Evolutionary conservation across 2,329 filamentous ascomycete genomes (phyloP).

Genomic region (Boeremia exigua): DNA sequence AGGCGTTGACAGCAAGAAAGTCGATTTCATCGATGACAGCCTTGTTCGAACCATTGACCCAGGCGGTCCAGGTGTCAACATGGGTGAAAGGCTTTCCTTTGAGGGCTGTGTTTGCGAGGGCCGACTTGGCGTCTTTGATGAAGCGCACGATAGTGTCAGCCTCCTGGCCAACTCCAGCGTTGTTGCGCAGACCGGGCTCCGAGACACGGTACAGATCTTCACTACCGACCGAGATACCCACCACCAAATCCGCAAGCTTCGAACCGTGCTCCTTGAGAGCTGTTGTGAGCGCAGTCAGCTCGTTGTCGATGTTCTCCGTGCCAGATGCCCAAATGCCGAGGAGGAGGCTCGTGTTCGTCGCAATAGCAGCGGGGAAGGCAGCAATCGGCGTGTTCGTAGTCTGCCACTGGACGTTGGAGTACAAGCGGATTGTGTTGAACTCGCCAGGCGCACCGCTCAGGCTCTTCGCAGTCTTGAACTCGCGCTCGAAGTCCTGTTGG

Average conservation of each 20-base stretch:
- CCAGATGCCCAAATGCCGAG: slow-evolving; percentile 62
- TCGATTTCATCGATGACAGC: slow-evolving; percentile 46
- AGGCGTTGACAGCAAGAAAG: slow-evolving; percentile 47
- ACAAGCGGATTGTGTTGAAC: slow-evolving; percentile 73
- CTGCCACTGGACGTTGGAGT: slow-evolving; percentile 73
- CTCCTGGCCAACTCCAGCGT: slow-evolving; percentile 66
- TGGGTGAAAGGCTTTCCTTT: slow-evolving; percentile 55
- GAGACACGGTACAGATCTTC: slow-evolving; percentile 72
- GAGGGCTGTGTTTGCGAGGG: slow-evolving; percentile 67
- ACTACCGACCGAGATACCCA: slow-evolving; percentile 47
- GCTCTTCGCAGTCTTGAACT: slow-evolving; percentile 69
- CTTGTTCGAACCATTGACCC: slow-evolving; percentile 44
- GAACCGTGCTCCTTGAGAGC: slow-evolving; percentile 44
- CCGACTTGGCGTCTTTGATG: slow-evolving; percentile 47
- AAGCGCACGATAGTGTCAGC: slow-evolving; percentile 70
- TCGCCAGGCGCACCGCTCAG: slow-evolving; percentile 67
- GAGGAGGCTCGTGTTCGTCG: slow-evolving; percentile 45
- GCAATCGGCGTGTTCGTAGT: slow-evolving; percentile 69
- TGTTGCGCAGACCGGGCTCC: slow-evolving; percentile 66
- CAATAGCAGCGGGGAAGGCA: slow-evolving; percentile 45
- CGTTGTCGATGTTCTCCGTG: slow-evolving; percentile 41
- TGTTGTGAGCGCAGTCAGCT: slow-evolving; percentile 41
- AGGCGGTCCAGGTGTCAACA: slow-evolving; percentile 48
- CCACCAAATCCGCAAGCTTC: slow-evolving; percentile 59
- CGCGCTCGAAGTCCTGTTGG: slow-evolving; percentile 70